Conservation (phyloP, 495 filamentous ascomycete species). For the Lindgomyces ingoldianus region DNA sequence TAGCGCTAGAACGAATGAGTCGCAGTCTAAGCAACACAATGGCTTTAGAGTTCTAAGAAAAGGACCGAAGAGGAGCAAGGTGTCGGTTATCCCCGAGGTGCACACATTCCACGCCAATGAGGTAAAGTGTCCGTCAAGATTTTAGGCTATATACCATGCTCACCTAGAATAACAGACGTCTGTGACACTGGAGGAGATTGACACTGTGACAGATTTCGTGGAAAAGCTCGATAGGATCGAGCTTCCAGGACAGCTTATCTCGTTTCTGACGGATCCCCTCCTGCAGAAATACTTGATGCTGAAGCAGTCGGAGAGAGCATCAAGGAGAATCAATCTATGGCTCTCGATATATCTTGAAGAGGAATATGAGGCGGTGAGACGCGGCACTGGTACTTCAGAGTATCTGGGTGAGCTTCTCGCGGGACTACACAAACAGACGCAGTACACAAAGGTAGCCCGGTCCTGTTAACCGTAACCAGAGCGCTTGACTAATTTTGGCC, state of each 20-base stretch:
- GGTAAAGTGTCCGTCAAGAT: constrained; percentile 42
- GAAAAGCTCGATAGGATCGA: constrained; percentile 77
- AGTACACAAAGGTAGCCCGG: constrained; percentile 51
- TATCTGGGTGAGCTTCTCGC: constrained; percentile 30
- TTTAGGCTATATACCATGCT: not conserved
- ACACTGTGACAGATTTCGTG: constrained; percentile 70
- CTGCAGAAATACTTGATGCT: constrained; percentile 75
- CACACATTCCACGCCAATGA: constrained; percentile 73
- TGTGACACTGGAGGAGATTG: constrained; percentile 76
- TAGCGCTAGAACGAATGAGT: constrained; percentile 41
- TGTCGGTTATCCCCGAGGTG: constrained; percentile 63
- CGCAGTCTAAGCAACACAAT: constrained; percentile 38
- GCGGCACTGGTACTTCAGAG: constrained; percentile 5
- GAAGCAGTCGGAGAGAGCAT: constrained; percentile 54
- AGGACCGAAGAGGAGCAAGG: constrained; percentile 48
- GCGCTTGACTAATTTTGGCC: constrained; percentile 57
- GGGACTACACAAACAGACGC: constrained; percentile 49
- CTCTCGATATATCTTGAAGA: constrained; percentile 39
- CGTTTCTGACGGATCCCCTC: constrained; percentile 71
- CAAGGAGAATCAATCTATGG: constrained; percentile 38
- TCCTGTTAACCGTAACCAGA: constrained; percentile 44
- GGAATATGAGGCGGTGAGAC: constrained; percentile 19
- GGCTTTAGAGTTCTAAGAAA: constrained; percentile 57
- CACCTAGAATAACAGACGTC: constrained; percentile 49
- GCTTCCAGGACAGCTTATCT: constrained; percentile 76